phyloP scores from a whole-genome alignment of 345 rosid species.

The Eucalyptus curtisii region DNA sequence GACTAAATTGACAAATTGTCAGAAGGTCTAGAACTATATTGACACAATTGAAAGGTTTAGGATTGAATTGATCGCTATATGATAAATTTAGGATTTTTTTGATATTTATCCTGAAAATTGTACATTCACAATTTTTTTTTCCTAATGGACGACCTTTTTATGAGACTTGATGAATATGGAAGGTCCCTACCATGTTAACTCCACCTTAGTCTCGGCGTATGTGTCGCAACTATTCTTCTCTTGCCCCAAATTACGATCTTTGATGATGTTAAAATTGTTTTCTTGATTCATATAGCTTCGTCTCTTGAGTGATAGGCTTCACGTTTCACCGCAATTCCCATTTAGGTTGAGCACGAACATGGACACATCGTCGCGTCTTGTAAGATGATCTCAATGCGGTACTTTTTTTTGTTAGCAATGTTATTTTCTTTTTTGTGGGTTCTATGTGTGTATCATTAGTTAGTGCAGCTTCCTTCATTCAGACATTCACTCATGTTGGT shows the following conservation, averaged over 20 bases:
- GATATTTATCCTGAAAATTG: neutral
- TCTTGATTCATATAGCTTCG: neutral
- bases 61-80: no score
- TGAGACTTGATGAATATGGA: neutral
- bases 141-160: neutral
- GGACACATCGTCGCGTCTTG: neutral
- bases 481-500: neutral
- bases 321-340: fast-evolving
- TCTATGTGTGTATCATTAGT: neutral
- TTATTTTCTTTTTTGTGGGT: neutral
- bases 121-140: neutral
- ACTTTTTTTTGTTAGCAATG: neutral
- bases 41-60: fast-evolving
- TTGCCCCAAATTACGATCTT: neutral
- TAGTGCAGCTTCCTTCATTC: neutral
- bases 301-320: neutral
- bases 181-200: neutral
- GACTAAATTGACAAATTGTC: neutral
- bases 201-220: neutral
- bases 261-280: neutral
- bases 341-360: neutral
- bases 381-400: neutral
- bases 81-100: no score
- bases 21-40: no score
- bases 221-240: neutral